Percentiles rank a stretch among this genome's conserved stretches.
phyloP scores from a whole-genome alignment of 148 eudicot genomes.

The Camellia japonica region DNA sequence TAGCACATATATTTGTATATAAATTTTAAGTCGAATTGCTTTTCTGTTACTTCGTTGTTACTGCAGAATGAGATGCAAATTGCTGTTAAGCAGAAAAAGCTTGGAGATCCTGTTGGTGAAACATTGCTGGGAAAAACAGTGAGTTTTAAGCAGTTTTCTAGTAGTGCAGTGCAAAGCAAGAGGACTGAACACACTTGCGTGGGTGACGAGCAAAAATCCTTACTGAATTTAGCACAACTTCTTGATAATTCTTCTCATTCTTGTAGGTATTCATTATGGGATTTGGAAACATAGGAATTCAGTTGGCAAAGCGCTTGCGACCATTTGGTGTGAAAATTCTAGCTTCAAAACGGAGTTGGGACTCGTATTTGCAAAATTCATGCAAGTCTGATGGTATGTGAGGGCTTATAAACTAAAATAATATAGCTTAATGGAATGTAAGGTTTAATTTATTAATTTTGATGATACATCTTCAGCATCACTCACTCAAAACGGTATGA shows the following conservation, averaged over 20 bases:
- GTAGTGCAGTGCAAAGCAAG: neutral
- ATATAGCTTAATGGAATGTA: neutral
- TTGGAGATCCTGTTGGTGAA: slow-evolving; percentile 82
- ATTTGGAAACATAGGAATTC: slow-evolving; percentile 74
- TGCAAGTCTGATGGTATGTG: slow-evolving; percentile 37
- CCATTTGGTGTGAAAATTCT: slow-evolving; percentile 86
- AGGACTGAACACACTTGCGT: neutral
- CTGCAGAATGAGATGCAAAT: slow-evolving; percentile 77
- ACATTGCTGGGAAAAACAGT: slow-evolving; percentile 86
- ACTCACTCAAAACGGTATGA: slow-evolving; percentile 21
- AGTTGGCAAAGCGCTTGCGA: slow-evolving; percentile 85
- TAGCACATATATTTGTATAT: neutral
- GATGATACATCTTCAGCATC: slow-evolving; percentile 23
- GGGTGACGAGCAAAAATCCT: neutral
- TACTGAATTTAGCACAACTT: neutral
- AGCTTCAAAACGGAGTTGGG: slow-evolving; percentile 94
- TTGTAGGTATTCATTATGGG: slow-evolving; percentile 89
- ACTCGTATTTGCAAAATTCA: slow-evolving; percentile 24
- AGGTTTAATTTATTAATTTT: slow-evolving; percentile 9
- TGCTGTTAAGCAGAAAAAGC: slow-evolving; percentile 57
- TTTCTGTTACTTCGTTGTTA: slow-evolving; percentile 1
- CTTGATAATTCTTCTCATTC: slow-evolving; percentile 5
- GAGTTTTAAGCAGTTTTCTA: slow-evolving; percentile 18
- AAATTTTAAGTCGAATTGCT: neutral
- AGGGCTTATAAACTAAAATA: slow-evolving; percentile 4